Base-by-base conservation (phyloP, 2,329 filamentous ascomycete species). In the Colletotrichum sp. region DNA sequence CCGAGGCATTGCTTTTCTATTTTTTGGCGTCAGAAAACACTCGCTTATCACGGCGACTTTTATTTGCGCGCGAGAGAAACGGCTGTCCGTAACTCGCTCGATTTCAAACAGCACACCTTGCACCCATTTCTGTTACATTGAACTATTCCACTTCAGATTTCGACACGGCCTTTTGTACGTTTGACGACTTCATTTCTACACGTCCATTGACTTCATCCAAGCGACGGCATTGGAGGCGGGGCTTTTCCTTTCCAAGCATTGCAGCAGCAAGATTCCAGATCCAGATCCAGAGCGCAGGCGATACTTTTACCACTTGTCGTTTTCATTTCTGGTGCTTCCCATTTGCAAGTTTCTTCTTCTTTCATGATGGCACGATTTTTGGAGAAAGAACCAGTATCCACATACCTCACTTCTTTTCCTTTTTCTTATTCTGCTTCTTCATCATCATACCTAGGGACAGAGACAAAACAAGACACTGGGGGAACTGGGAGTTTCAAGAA, bases 131-230 rank as follows among this genome's bases (percentile, higher is more conserved):
- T 60, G 39, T 60, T 57, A 63, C 60, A 44, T 44, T 15, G 55
- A 57, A 28, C 34, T 59, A 60, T 65, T 52, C 36, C 24, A 60
- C 30, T 36, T 52, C 34, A 63, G 13, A 63, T 44, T 36, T 76
- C 55, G 64, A 69, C 52, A 76, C 66, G 70, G 69, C 65, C 63
- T 72, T 69, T 70, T 71, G 63, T 72, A 77, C 57, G 71, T 34
- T 64, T 74, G 68, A 77, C 62, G 76, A 63, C 32, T 76, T 63
- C 44, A 21, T 67, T 72, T 72, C 44, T 49, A 24, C 15, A 63
- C 52, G 63, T 60, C 24, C 39, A 32, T 59, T 64, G 32, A 55
- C 55, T 66, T 63, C 28, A 73, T 57, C 57, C 66, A 66, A 67
- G 57, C 66, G 57, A 63, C 34, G 36, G 73, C 70, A 76, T 69